phyloP scores from a whole-genome alignment of 805 yeast genomes.

The Maudiozyma serrabonitensis region DNA sequence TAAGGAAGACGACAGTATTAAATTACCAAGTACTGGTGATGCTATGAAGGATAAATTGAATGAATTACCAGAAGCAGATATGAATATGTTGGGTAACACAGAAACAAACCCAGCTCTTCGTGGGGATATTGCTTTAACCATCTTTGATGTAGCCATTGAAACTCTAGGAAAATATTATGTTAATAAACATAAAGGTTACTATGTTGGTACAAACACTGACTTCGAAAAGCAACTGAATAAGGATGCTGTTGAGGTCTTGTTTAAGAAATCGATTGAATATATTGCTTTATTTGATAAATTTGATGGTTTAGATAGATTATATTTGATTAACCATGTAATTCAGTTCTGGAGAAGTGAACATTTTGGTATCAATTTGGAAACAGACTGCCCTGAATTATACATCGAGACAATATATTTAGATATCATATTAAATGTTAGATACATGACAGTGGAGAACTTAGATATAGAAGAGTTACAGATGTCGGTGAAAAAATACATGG shows the following conservation, averaged over 20 bases:
- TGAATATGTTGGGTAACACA: constrained; percentile 76
- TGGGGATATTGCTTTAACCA: constrained; percentile 62
- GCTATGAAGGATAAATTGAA: constrained; percentile 53
- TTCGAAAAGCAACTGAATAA: constrained; percentile 24
- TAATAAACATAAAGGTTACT: constrained; percentile 27
- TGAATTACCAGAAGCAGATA: constrained; percentile 76
- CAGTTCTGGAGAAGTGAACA: constrained; percentile 39
- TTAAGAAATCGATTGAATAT: constrained; percentile 37
- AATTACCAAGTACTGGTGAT: constrained; percentile 43
- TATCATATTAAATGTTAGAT: constrained; percentile 59
- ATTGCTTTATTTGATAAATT: constrained; percentile 59
- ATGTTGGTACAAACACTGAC: constrained; percentile 26
- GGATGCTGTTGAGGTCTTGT: constrained; percentile 25
- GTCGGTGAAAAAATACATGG: constrained; percentile 60
- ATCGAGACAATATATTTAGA: constrained; percentile 40
- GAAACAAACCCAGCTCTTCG: constrained; percentile 71
- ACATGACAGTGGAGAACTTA: constrained; percentile 30
- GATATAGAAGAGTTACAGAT: constrained; percentile 52
- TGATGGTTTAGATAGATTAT: constrained; percentile 55
- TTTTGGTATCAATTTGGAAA: constrained; percentile 24
- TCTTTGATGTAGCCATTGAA: constrained; percentile 59
- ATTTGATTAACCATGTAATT: constrained; percentile 58
- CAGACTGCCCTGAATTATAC: constrained; percentile 27
- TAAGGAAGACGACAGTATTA: constrained; percentile 31
- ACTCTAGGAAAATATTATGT: constrained; percentile 29